Percentiles rank a stretch among this genome's conserved stretches.
Conservation (phyloP, 1,284 basidiomycete genomes). For the Afroboletus lepidellus region DNA sequence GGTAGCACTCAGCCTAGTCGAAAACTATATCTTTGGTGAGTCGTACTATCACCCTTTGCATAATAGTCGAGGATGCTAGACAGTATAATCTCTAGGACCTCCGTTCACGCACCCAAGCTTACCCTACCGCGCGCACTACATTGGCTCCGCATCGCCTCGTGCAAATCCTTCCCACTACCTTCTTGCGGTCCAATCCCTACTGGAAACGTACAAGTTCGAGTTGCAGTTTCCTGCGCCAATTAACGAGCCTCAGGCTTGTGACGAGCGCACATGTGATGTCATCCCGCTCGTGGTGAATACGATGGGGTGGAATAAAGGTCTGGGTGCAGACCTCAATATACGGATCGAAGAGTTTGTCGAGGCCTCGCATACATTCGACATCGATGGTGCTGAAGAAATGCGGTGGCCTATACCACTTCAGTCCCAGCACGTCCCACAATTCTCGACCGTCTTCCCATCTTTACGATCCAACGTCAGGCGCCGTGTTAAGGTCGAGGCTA, state of each 20-base stretch:
- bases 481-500: constrained; percentile 20
- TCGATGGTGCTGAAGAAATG: constrained; percentile 20
- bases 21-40: constrained; percentile 68
- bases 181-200: constrained; percentile 62
- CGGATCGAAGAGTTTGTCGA: constrained; percentile 68
- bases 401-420: constrained; percentile 26
- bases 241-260: constrained; percentile 26
- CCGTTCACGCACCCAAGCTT: constrained; percentile 79
- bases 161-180: constrained; percentile 82
- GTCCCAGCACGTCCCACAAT: constrained; percentile 28
- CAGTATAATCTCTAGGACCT: constrained; percentile 54
- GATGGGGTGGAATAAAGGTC: constrained; percentile 95
- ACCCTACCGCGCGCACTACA: constrained; percentile 77
- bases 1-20: constrained; percentile 77
- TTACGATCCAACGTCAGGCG: not conserved
- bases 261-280: constrained; percentile 47
- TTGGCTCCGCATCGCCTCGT: constrained; percentile 79
- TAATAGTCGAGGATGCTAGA: not conserved
- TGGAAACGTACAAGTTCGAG: constrained; percentile 73
- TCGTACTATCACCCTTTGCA: not conserved
- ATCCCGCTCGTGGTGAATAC: constrained; percentile 92
- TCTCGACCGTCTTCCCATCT: not conserved
- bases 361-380: constrained; percentile 45
- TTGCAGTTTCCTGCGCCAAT: constrained; percentile 51
- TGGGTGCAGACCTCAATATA: constrained; percentile 79